Percentiles rank a stretch among this genome's conserved stretches.
Conservation (phyloP, 1,284 basidiomycete species). For the Moniliella sp. region DNA sequence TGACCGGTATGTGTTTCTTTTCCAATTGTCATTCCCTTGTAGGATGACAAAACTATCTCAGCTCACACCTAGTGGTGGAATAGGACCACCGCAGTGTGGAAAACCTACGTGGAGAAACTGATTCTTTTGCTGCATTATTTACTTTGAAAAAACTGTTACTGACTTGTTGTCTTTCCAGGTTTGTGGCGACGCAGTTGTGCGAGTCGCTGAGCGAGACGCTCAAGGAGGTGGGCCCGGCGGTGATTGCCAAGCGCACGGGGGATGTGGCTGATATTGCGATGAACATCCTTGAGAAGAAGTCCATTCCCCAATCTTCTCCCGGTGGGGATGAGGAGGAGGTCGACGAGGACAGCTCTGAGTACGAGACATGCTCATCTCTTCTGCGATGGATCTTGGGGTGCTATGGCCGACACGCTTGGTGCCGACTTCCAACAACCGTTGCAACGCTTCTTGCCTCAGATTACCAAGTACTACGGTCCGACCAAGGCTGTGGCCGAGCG, state of each 20-base stretch:
- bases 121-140: no score
- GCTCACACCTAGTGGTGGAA: no score
- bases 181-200: no score
- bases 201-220: no score
- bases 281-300: conserved; percentile 50
- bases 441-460: conserved; percentile 62
- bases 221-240: no score
- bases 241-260: no score
- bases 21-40: no score
- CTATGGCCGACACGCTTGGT: conserved; percentile 69
- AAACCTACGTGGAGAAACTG: no score
- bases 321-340: conserved; percentile 58
- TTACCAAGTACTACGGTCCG: conserved; percentile 87
- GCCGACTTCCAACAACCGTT: conserved; percentile 68
- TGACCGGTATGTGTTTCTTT: conserved; percentile 58
- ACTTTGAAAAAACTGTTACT: no score
- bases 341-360: conserved; percentile 56
- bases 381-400: conserved; percentile 84
- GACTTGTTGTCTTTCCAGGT: no score
- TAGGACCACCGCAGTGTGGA: no score
- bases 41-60: conserved; percentile 55
- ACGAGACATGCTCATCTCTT: conserved; percentile 80
- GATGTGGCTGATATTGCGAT: conserved; percentile 28
- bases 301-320: conserved; percentile 60
- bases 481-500: no score